A percentile compares a stretch with the other conserved stretches of the same genome.
Conservation (phyloP, 2,329 filamentous ascomycete species). For the Raffaelea ambrosiae region DNA sequence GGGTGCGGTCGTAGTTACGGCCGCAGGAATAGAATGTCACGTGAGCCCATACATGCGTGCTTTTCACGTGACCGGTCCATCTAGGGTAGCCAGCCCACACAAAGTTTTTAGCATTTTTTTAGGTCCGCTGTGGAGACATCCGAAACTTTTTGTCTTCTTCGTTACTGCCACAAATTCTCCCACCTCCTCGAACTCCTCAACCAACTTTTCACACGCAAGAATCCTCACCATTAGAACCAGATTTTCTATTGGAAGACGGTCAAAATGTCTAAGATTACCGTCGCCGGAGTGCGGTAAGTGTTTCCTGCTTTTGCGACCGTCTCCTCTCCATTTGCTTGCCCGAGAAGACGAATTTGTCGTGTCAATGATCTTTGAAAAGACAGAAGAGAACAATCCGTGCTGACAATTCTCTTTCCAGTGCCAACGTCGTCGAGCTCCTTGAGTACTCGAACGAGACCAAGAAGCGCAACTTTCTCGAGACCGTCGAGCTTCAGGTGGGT, state of each 20-base stretch:
- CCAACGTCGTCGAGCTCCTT: slow-evolving; percentile 87
- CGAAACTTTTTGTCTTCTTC: slow-evolving; percentile 2
- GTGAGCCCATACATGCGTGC: too few relatives aligned
- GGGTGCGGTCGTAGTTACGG: too few relatives aligned
- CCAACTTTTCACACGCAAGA: slow-evolving; percentile 11
- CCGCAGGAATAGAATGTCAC: too few relatives aligned
- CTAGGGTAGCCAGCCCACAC: slow-evolving; percentile 4
- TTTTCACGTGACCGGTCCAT: neutral
- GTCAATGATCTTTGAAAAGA: slow-evolving; percentile 10
- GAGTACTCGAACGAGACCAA: slow-evolving; percentile 88
- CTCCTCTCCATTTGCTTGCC: too few relatives aligned
- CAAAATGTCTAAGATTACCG: slow-evolving; percentile 61
- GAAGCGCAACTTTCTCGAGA: slow-evolving; percentile 90
- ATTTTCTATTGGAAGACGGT: slow-evolving; percentile 55
- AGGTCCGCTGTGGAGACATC: neutral
- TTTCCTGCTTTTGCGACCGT: neutral
- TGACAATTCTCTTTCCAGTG: slow-evolving; percentile 31
- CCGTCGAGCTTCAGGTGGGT: slow-evolving; percentile 14
- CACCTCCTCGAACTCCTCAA: neutral
- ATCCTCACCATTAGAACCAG: slow-evolving; percentile 19
- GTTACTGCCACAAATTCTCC: too few relatives aligned
- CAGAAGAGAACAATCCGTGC: neutral
- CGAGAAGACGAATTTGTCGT: neutral
- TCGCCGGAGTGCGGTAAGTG: slow-evolving; percentile 25
- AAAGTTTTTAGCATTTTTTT: neutral